Evolutionary conservation across 1,284 basidiomycete species (phyloP).

Genomic region (Ustilago crameri): DNA sequence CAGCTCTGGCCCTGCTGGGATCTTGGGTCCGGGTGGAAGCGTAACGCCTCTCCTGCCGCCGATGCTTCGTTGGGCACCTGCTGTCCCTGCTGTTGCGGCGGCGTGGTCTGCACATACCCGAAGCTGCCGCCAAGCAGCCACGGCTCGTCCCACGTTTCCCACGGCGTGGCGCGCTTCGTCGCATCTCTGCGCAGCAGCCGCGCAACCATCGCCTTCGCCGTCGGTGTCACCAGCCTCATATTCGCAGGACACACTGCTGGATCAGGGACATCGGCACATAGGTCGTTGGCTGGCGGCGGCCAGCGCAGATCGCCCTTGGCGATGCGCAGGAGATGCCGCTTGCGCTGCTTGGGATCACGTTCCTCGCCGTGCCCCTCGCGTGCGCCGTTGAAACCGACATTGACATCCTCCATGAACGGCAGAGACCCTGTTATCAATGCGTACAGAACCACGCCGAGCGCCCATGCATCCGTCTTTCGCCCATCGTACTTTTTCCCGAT

Average conservation of each 20-base stretch:
- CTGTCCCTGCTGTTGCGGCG: slow-evolving; percentile 2
- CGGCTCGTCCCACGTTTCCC: slow-evolving; percentile 64
- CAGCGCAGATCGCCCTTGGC: slow-evolving; percentile 67
- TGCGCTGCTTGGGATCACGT: slow-evolving; percentile 53
- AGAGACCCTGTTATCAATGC: slow-evolving; percentile 76
- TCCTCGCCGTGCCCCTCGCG: slow-evolving; percentile 46
- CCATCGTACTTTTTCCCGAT: slow-evolving; percentile 83
- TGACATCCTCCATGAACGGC: slow-evolving; percentile 69
- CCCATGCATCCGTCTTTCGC: slow-evolving; percentile 88
- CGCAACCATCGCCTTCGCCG: slow-evolving; percentile 56
- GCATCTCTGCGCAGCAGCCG: slow-evolving; percentile 62
- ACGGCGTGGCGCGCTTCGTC: slow-evolving; percentile 53
- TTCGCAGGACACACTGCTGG: slow-evolving; percentile 25
- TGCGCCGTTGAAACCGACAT: slow-evolving; percentile 34
- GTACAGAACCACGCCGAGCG: slow-evolving; percentile 84
- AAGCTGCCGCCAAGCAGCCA: slow-evolving; percentile 65
- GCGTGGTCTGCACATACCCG: slow-evolving; percentile 7
- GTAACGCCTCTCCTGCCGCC: slow-evolving; percentile 41
- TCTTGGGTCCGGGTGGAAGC: slow-evolving; percentile 54
- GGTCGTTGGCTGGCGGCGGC: slow-evolving; percentile 68
- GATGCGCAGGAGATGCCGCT: slow-evolving; percentile 64
- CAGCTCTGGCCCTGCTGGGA: slow-evolving; percentile 52
- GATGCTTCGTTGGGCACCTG: slow-evolving; percentile 49
- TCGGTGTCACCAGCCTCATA: slow-evolving; percentile 60
- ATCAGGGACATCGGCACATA: slow-evolving; percentile 30